Evolutionary conservation across 768 basidiomycete species (phyloP), one percentile per base, ranked within the genome.

Genomic region (Kwoniella bestiolae): DNA sequence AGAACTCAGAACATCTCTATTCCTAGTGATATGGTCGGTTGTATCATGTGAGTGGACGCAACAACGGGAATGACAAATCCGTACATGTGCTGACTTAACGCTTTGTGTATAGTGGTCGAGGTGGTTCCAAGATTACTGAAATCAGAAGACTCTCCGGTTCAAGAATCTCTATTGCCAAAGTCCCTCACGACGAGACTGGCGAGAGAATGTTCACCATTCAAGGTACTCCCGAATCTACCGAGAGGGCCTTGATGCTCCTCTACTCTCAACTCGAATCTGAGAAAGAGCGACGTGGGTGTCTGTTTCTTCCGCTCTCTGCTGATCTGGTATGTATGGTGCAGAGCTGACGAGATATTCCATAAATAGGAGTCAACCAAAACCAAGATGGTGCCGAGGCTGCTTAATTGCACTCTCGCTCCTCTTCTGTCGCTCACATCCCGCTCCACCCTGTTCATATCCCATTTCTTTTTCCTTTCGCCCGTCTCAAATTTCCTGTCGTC

Each of bases 1-100:
- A 90, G 94, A 70, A 98, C 96, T 9, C 96, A 99, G 83, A 97
- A 95, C 83, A 98, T 99, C 73, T 95, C 96, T 73, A 98, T 99
- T 77, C 96, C 96, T 38, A 91, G 91, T 69, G 96, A 99, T 84
- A 99, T 99, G 96, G 96, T 99, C 68, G 94, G 83, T 14, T 82
- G 82, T 71, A 81, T 81, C 78, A 79, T 82, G 76, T 79, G 59
- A 70, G 70, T 69, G n/a, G n/a, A n/a, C n/a, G n/a, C n/a, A n/a
- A n/a, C n/a, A n/a, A n/a, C n/a, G n/a, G n/a, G n/a, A n/a, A n/a
- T n/a, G n/a, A n/a, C n/a, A n/a, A n/a, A n/a, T n/a, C n/a, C n/a
- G n/a, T n/a, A n/a, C n/a, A n/a, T n/a, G n/a, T n/a, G n/a, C n/a
- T n/a, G n/a, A n/a, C n/a, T n/a, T n/a, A n/a, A n/a, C n/a, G n/a